phyloP scores from a whole-genome alignment of 495 filamentous ascomycete genomes.

The Trichoderma erinaceum region DNA sequence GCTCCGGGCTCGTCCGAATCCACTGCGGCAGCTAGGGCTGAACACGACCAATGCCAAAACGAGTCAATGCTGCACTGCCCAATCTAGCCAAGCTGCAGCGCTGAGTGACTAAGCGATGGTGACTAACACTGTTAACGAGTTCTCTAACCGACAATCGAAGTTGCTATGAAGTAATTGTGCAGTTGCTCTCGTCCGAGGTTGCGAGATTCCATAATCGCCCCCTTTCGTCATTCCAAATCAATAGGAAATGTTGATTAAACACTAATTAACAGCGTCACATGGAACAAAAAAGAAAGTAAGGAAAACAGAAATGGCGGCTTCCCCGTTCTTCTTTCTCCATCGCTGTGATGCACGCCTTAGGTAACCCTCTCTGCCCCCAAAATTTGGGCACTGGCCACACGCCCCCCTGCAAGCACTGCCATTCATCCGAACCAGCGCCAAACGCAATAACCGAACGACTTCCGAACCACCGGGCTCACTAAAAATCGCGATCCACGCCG shows the following conservation, averaged over 20 bases:
- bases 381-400: background rate
- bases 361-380: background rate
- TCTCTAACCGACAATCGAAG: background rate
- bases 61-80: background rate
- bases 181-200: background rate
- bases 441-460: conserved; percentile 4
- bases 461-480: background rate
- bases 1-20: background rate
- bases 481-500: background rate
- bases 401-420: background rate
- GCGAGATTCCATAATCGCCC: too few species aligned
- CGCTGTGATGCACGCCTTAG: background rate
- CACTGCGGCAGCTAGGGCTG: conserved; percentile 4
- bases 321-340: background rate
- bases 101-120: background rate
- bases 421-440: background rate
- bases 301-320: background rate
- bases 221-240: background rate
- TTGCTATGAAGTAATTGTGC: background rate
- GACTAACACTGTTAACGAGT: background rate
- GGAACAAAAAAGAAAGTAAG: too few species aligned
- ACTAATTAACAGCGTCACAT: too few species aligned
- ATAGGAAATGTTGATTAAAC: too few species aligned
- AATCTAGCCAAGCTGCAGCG: background rate
- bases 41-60: background rate